These are phyloP conservation scores for Podaxis sp. DNA, from an alignment of 768 basidiomycete genomes.

Conservation along the genomic window DNA sequence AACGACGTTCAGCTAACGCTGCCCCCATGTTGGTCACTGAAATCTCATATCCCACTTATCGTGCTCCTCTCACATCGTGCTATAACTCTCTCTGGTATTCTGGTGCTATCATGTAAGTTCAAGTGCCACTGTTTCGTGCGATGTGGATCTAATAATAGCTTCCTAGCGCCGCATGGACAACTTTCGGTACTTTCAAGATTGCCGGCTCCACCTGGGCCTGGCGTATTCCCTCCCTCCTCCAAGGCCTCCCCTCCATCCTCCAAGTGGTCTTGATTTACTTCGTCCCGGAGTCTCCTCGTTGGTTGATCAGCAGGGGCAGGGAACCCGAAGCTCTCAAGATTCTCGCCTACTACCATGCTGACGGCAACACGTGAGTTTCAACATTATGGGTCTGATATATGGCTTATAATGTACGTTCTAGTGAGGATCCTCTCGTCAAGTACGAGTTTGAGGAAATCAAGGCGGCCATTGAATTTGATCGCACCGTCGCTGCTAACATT, in stretches of 20 bases:
- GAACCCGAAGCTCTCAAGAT: slow-evolving; percentile 63
- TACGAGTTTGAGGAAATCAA: slow-evolving; percentile 83
- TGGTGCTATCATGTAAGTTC: slow-evolving; percentile 66
- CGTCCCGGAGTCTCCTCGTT: slow-evolving; percentile 83
- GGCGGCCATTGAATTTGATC: slow-evolving; percentile 68
- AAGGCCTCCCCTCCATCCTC: slow-evolving; percentile 63
- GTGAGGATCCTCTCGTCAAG: slow-evolving; percentile 60
- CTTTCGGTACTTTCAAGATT: slow-evolving; percentile 76
- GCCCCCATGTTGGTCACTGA: slow-evolving; percentile 85
- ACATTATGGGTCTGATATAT: neutral
- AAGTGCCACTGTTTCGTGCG: neutral
- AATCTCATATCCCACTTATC: slow-evolving; percentile 80
- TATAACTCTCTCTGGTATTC: slow-evolving; percentile 89
- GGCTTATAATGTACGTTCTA: slow-evolving; percentile 15
- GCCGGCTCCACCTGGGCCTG: slow-evolving; percentile 65
- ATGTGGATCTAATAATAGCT: neutral
- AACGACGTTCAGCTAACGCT: slow-evolving; percentile 44
- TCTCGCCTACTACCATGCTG: slow-evolving; percentile 81
- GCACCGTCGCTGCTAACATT: slow-evolving; percentile 49
- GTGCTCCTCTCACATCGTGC: slow-evolving; percentile 69
- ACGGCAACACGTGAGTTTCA: slow-evolving; percentile 51
- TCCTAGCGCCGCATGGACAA: slow-evolving; percentile 73
- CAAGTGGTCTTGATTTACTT: slow-evolving; percentile 66
- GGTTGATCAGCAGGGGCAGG: slow-evolving; percentile 70
- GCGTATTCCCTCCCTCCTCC: slow-evolving; percentile 76